Conservation (phyloP, 2,329 filamentous ascomycete genomes). For the Aspergillus fischeri region DNA sequence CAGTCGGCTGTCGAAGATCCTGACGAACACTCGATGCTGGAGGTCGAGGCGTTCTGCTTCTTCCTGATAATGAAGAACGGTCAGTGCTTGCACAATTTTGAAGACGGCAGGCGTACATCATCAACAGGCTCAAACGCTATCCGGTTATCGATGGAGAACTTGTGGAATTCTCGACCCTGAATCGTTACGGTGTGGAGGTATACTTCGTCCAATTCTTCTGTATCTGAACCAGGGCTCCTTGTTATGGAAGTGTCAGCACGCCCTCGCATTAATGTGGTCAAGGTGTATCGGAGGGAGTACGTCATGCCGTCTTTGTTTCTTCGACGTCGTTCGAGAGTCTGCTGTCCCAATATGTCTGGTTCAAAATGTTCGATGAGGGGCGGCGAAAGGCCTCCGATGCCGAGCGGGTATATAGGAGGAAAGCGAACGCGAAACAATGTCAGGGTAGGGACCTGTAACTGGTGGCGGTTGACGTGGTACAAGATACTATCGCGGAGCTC, state of each 20-base stretch:
- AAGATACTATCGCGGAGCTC: constrained; percentile 12
- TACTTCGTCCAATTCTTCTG: constrained; percentile 51
- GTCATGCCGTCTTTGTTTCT: constrained; percentile 22
- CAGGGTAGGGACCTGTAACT: constrained; percentile 18
- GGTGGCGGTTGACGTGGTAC: constrained; percentile 23
- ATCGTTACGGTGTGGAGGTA: constrained; percentile 58
- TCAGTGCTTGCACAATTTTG: background rate
- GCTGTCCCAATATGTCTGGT: background rate
- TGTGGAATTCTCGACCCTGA: constrained; percentile 63
- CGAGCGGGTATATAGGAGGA: constrained; percentile 7
- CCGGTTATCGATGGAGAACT: constrained; percentile 60
- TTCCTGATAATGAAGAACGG: constrained; percentile 46
- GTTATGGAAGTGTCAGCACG: constrained; percentile 22
- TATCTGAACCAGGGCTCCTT: constrained; percentile 45
- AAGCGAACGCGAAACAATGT: constrained; percentile 14
- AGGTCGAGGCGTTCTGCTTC: constrained; percentile 63
- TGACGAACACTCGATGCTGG: constrained; percentile 60
- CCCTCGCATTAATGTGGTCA: constrained; percentile 7
- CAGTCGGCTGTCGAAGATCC: constrained; percentile 62
- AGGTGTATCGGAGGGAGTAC: constrained; percentile 19
- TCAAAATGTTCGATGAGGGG: constrained; percentile 4
- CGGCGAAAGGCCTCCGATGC: constrained; percentile 1
- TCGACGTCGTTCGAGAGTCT: background rate
- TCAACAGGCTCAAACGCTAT: constrained; percentile 68
- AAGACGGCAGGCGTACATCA: constrained; percentile 50